A percentile compares a stretch with the other conserved stretches of the same genome.
phyloP scores from a whole-genome alignment of 2,329 filamentous ascomycete species.

The Botryosphaeria dothidea region DNA sequence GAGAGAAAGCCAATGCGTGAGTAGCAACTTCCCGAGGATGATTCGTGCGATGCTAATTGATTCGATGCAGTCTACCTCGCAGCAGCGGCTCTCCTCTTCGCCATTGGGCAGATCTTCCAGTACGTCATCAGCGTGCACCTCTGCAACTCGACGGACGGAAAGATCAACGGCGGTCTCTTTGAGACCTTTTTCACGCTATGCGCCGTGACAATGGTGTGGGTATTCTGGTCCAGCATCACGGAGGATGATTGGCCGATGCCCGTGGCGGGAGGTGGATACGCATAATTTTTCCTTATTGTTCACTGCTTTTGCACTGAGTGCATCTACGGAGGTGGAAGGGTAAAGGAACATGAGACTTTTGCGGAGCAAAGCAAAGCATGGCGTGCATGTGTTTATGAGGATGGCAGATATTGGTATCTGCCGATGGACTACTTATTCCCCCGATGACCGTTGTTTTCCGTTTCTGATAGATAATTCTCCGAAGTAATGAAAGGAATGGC shows the following conservation, averaged over 20 bases:
- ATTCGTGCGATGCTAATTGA: background rate
- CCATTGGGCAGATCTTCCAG: conserved; percentile 92
- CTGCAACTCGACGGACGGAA: conserved; percentile 77
- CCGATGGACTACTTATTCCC: conserved; percentile 19
- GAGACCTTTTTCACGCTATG: conserved; percentile 89
- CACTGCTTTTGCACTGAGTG: conserved; percentile 3
- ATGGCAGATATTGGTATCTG: conserved; percentile 5
- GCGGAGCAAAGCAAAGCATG: conserved; percentile 15
- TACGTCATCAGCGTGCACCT: conserved; percentile 91
- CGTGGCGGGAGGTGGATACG: conserved; percentile 40
- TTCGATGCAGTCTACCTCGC: conserved; percentile 72
- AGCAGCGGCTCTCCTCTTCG: conserved; percentile 77
- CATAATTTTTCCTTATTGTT: conserved; percentile 33
- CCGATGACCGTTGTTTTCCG: conserved; percentile 8
- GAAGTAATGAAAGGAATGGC: conserved; percentile 2
- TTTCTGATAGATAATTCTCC: conserved; percentile 17
- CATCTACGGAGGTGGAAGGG: background rate
- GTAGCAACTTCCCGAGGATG: conserved; percentile 31
- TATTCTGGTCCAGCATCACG: conserved; percentile 98
- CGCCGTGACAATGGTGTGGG: conserved; percentile 80
- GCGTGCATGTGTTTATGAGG: conserved; percentile 19
- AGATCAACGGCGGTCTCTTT: conserved; percentile 91
- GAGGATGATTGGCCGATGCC: conserved; percentile 92
- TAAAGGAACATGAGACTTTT: conserved; percentile 11
- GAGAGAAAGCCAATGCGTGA: conserved; percentile 86